Conservation (phyloP, 164 flowering plant species). For the Cinnamomum micranthum region DNA sequence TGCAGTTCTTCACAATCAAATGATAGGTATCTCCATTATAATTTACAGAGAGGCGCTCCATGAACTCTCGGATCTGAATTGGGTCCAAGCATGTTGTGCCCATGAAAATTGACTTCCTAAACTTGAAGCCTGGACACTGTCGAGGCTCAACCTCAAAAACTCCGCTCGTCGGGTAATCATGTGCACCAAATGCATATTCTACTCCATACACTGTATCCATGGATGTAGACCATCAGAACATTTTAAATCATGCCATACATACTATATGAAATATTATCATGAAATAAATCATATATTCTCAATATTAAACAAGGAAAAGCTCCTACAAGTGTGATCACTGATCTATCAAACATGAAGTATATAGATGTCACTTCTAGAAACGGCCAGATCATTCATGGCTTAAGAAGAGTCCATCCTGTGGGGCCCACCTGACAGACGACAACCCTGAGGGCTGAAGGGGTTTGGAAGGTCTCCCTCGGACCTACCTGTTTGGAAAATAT, state of each 20-base stretch:
- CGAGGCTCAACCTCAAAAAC: constrained; percentile 96
- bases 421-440: too few relatives aligned
- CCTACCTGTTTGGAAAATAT: too few relatives aligned
- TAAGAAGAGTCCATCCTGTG: too few relatives aligned
- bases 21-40: constrained; percentile 90
- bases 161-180: constrained; percentile 83
- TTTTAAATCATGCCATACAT: neutral
- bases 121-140: constrained; percentile 92
- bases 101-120: constrained; percentile 77
- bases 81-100: constrained; percentile 81
- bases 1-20: constrained; percentile 87
- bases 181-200: constrained; percentile 98
- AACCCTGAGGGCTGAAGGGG: too few relatives aligned
- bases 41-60: constrained; percentile 61
- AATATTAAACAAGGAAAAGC: neutral
- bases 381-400: too few relatives aligned
- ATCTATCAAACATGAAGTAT: neutral
- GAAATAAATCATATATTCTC: neutral
- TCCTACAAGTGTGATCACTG: neutral
- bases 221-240: neutral
- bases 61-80: constrained; percentile 72
- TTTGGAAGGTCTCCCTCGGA: too few relatives aligned
- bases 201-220: constrained; percentile 77
- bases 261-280: neutral
- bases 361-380: too few relatives aligned